Percentiles rank a stretch among this genome's conserved stretches.
These are phyloP conservation scores for Thraustochytrium sp. DNA, from an alignment of 352 stramenopile genomes.

Conservation along the genomic window DNA sequence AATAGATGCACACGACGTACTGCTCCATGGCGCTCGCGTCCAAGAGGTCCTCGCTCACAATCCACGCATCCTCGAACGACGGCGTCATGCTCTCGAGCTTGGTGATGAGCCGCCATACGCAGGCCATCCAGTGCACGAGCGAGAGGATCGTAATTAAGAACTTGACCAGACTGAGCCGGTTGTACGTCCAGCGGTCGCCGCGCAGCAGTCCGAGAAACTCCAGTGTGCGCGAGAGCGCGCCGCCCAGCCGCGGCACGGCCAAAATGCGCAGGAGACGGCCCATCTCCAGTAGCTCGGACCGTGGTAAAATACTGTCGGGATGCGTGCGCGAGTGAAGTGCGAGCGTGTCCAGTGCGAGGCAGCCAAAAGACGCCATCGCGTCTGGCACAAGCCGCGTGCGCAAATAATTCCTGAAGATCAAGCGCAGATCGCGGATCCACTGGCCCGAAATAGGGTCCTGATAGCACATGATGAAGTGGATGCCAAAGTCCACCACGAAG, in stretches of 20 bases:
- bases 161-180: neutral
- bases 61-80: constrained; percentile 2
- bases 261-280: neutral
- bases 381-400: neutral
- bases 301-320: neutral
- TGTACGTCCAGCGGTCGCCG: constrained; percentile 16
- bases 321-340: neutral
- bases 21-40: neutral
- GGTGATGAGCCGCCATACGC: constrained; percentile 2
- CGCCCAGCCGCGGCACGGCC: neutral
- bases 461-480: neutral
- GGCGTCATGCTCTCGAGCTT: neutral
- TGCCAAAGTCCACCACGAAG: neutral
- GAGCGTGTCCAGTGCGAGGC: neutral
- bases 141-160: constrained; percentile 6
- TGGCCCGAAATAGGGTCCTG: constrained; percentile 8
- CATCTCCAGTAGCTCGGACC: neutral
- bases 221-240: neutral
- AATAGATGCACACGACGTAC: constrained; percentile 52
- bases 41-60: neutral
- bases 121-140: constrained; percentile 31
- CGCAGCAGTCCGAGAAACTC: neutral
- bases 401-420: neutral
- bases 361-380: neutral
- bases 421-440: neutral